Conservation (phyloP, 1,284 basidiomycete genomes). For the Trametes sp. region DNA sequence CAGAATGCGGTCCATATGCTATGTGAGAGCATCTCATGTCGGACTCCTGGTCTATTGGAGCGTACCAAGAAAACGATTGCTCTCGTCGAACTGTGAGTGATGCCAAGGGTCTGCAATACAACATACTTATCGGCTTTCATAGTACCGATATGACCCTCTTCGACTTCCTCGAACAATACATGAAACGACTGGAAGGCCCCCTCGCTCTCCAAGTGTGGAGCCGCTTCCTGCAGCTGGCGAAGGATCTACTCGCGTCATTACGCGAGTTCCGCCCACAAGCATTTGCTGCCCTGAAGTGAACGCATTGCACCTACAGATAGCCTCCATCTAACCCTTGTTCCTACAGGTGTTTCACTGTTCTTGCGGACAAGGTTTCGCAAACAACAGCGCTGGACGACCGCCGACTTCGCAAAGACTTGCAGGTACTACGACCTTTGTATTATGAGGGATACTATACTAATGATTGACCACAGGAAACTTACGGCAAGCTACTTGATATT, state of each 20-base stretch:
- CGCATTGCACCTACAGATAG: slow-evolving; percentile 5
- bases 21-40: slow-evolving; percentile 80
- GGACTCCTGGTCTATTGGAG: slow-evolving; percentile 61
- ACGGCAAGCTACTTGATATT: slow-evolving; percentile 86
- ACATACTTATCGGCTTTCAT: slow-evolving; percentile 17
- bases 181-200: slow-evolving; percentile 86
- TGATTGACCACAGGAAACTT: slow-evolving; percentile 70
- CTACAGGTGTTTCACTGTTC: slow-evolving; percentile 76
- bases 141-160: slow-evolving; percentile 78
- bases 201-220: slow-evolving; percentile 93
- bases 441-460: neutral
- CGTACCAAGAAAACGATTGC: slow-evolving; percentile 63
- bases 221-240: slow-evolving; percentile 80
- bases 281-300: slow-evolving; percentile 78
- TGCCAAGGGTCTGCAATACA: slow-evolving; percentile 2
- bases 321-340: neutral
- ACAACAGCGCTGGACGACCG: slow-evolving; percentile 92
- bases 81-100: slow-evolving; percentile 70
- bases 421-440: slow-evolving; percentile 58
- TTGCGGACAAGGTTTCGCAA: slow-evolving; percentile 87
- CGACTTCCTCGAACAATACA: slow-evolving; percentile 89
- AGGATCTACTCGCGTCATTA: slow-evolving; percentile 74
- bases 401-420: slow-evolving; percentile 88
- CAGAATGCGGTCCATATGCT: slow-evolving; percentile 91
- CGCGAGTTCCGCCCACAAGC: slow-evolving; percentile 74